Conservation (phyloP, 805 yeast genomes). For the Ogataea glucozyma region DNA sequence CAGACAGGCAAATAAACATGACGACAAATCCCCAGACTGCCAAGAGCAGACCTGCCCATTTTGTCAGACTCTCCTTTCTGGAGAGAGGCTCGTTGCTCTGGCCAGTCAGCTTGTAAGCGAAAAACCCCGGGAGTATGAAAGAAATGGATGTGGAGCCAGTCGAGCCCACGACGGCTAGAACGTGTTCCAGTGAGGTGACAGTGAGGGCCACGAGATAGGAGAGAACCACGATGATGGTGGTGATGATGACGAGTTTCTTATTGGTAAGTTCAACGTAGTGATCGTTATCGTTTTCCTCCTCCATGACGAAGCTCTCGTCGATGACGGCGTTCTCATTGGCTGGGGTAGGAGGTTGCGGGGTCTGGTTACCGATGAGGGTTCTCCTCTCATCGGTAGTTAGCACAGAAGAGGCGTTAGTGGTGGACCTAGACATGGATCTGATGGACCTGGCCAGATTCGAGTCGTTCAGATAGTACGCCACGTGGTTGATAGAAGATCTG, state of each 20-base stretch:
- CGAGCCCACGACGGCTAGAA: constrained; percentile 86
- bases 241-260: constrained; percentile 39
- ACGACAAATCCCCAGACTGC: constrained; percentile 69
- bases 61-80: constrained; percentile 37
- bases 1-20: constrained; percentile 62
- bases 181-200: constrained; percentile 74
- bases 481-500: constrained; percentile 76
- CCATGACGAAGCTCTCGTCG: constrained; percentile 20
- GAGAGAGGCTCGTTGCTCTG: constrained; percentile 32
- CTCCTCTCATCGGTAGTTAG: constrained; percentile 20
- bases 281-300: constrained; percentile 23
- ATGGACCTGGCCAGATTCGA: constrained; percentile 26
- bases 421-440: constrained; percentile 24
- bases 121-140: constrained; percentile 85
- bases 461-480: constrained; percentile 50
- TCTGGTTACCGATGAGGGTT: constrained; percentile 7
- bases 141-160: constrained; percentile 93
- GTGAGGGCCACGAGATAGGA: constrained; percentile 67
- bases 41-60: constrained; percentile 54
- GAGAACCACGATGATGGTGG: constrained; percentile 45
- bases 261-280: constrained; percentile 27
- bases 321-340: constrained; percentile 13
- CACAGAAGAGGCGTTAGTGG: constrained; percentile 16
- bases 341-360: not conserved
- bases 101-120: constrained; percentile 75